Conservation (phyloP, 345 rosid species). For the Populus ilicifolia region DNA sequence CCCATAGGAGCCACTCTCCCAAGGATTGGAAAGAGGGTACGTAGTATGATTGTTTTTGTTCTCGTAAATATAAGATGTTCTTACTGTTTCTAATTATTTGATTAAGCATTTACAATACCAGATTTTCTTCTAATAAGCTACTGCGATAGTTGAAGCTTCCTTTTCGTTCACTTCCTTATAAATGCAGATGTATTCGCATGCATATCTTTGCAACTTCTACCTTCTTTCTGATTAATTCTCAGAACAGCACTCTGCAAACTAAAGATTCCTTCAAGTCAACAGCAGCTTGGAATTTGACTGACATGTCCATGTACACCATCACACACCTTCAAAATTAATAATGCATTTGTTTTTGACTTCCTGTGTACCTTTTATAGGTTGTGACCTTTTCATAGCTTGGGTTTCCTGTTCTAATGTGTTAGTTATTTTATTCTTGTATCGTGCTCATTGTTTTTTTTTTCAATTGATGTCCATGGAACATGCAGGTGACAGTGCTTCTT, state of each 20-base stretch:
- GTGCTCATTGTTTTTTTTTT: too few species aligned
- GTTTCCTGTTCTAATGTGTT: too few species aligned
- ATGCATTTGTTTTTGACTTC: too few species aligned
- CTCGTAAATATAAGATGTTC: not conserved
- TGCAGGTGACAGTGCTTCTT: conserved; percentile 79
- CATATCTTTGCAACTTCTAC: not conserved
- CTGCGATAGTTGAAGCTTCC: not conserved
- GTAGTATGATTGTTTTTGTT: conserved; percentile 13
- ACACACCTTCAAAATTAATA: too few species aligned
- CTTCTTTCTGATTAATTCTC: not conserved
- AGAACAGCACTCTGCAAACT: not conserved
- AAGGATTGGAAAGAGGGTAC: conserved; percentile 82
- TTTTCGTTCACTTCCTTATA: not conserved
- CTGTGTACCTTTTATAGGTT: too few species aligned
- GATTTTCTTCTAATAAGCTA: too few species aligned
- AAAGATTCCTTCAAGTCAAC: too few species aligned
- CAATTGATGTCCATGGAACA: not conserved
- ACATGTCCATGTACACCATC: too few species aligned
- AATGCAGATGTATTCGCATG: not conserved
- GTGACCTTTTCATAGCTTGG: too few species aligned
- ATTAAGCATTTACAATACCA: not conserved
- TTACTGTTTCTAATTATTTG: not conserved
- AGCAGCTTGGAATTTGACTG: too few species aligned
- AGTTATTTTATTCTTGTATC: too few species aligned
- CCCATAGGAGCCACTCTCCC: conserved; percentile 87